Base-by-base conservation (phyloP, 257 asterid genomes). In the Solanum arcanum region DNA sequence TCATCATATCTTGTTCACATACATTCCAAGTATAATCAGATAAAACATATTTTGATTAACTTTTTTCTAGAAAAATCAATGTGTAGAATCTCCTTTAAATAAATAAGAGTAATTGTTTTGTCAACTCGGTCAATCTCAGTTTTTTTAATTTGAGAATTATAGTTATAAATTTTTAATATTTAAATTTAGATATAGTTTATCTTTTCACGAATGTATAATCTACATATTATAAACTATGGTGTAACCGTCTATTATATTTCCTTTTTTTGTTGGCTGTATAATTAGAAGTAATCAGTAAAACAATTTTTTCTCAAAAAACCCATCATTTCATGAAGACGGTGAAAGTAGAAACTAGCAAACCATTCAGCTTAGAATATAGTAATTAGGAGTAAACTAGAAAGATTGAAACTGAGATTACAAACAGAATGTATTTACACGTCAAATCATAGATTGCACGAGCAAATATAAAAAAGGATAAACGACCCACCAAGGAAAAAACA, bases 391-490 rank as follows among this genome's bases (percentile, higher is more conserved):
- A 46, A 80, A 80, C 12, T 47, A 80, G 42, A 80, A 80, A 49
- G 29, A 31, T 20, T 73, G 35, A 27, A 70, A 70, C 66, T 81
- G 80, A 29, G 14, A 41, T 59, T 66, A 49, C 85, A 87, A 84
- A 37, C 86, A 25, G 68, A 88, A 60, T 75, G 87, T 72, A 83
- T 88, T 73, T 84, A 88, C 89, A 87, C 39, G 75, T 46, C 35
- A 87, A 87, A 84, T 83, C 87, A 83, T 84, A 75, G 83, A 49
- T 70, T 83, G 89, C 59, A 23, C 39, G 75, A 87, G 44, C 35
- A 87, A 83, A 88, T 59, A 74, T 12, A 74, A 37, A 88, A 73
- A 13, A 11, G 39, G 75, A 52, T 33, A 23, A 68, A 74, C 46
- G 52, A 75, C 41, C 85, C 44, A 49, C 69, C 66, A 80, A 47